Base-by-base conservation (phyloP, 1,284 basidiomycete genomes). In the Veloboletus limbatus region DNA sequence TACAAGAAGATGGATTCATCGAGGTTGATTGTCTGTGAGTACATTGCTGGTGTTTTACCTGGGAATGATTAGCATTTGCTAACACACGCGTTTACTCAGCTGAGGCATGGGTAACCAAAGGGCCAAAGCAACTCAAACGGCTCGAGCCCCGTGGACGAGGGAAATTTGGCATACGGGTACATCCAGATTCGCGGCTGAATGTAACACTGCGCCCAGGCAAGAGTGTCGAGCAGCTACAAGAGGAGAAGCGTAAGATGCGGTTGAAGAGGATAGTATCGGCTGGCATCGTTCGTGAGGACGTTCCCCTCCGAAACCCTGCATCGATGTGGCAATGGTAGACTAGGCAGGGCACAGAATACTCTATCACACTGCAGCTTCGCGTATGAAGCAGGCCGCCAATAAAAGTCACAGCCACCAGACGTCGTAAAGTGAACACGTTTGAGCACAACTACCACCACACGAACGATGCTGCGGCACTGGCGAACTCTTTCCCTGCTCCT, bases 91-190 rank as follows among this genome's bases (percentile, higher is more conserved):
- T 21, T 22, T 45, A 13, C 45, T 16, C 57, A 94, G 92, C 86
- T 48, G 85, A 97, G 70, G 82, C 94, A 11, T 98, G 94, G 93
- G 92, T 97, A 14, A 85, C 81, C 45, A 97, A 98, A 68, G 94
- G 92, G 1, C 71, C 75, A 1, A 77, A 75, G 33, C 77, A 78
- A 47, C 69, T 81, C 33, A 81, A 78, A 51, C 79, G 85, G 39
- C 55, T 92, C n/a, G 93, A 98, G 55, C 82, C 88, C 52, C 87
- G 88, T 68, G 96, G 92, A 43, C 81, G 96, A 48, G 90, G 87
- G 18, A 82, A 88, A 56, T 76, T 72, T 50, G 96, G 96, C 50
- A 76, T 91, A 51, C 85, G 87, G 49, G 76, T 81, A 22, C 90
- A 92, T 61, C 86, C 85, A 0, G 81, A 83, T 48, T 84, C 94